Percentiles rank a stretch among this genome's conserved stretches.
These are phyloP conservation scores for Brasilioporus rufonigricans DNA, from an alignment of 768 basidiomycete species.

Conservation along the genomic window DNA sequence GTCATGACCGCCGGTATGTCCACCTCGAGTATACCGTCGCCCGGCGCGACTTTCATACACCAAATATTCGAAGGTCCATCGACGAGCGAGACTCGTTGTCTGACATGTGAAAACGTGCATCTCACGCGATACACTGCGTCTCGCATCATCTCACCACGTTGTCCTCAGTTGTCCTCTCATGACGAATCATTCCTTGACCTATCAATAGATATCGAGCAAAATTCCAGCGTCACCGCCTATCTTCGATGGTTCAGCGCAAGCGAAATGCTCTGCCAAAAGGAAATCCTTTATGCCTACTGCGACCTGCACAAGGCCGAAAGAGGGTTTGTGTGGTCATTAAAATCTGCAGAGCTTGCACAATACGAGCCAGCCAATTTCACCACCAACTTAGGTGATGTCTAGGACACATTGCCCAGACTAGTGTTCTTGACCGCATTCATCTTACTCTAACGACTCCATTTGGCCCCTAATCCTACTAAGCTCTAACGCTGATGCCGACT, in stretches of 20 bases:
- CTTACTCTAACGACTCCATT: too few species aligned
- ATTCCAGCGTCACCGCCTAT: conserved; percentile 94
- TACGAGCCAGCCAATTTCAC: too few species aligned
- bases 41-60: conserved; percentile 78
- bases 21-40: conserved; percentile 43
- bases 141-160: conserved; percentile 12
- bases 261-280: conserved; percentile 97
- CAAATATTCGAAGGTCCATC: conserved; percentile 89
- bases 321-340: conserved; percentile 61
- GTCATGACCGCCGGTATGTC: conserved; percentile 43
- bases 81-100: conserved; percentile 96
- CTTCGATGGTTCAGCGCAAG: conserved; percentile 95
- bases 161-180: conserved; percentile 75
- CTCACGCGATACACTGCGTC: background rate
- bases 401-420: too few species aligned
- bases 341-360: too few species aligned
- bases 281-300: conserved; percentile 97
- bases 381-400: too few species aligned
- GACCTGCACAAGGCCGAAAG: conserved; percentile 98
- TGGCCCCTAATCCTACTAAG: too few species aligned
- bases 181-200: conserved; percentile 97
- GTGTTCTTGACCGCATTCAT: too few species aligned
- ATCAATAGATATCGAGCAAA: conserved; percentile 99
- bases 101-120: conserved; percentile 95
- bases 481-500: too few species aligned